phyloP scores from a whole-genome alignment of 306 rosid species.

The Pyrus betulifolia region DNA sequence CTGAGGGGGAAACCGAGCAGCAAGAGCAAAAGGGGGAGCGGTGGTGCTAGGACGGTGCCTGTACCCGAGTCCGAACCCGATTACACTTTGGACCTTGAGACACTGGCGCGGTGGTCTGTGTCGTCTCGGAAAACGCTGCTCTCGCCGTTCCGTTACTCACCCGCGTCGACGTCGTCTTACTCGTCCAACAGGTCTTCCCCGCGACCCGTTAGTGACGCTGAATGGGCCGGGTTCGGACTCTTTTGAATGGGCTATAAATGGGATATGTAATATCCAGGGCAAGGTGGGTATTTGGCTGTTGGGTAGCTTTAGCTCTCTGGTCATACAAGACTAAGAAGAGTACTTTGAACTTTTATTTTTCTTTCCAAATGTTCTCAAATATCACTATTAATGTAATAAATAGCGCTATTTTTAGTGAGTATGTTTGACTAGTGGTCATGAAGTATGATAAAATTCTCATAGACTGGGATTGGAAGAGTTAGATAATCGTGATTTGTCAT shows the following conservation, averaged over 20 bases:
- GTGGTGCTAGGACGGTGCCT: background rate
- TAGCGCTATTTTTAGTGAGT: too few species aligned
- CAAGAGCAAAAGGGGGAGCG: conserved; percentile 12
- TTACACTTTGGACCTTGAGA: conserved; percentile 41
- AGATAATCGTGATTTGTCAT: too few species aligned
- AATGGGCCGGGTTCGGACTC: conserved; percentile 86
- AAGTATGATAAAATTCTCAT: too few species aligned
- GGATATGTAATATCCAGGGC: background rate
- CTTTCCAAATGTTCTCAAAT: too few species aligned
- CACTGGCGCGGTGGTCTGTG: conserved; percentile 50
- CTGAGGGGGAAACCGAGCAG: conserved; percentile 20
- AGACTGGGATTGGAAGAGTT: too few species aligned
- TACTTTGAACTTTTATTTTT: background rate
- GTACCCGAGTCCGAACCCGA: conserved; percentile 16
- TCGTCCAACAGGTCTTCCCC: conserved; percentile 56
- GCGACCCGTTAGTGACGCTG: conserved; percentile 43
- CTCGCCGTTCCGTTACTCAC: conserved; percentile 48
- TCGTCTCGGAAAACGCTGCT: conserved; percentile 43
- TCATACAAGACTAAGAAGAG: background rate
- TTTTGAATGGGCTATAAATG: conserved; percentile 27
- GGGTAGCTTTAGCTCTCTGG: background rate
- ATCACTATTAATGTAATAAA: too few species aligned
- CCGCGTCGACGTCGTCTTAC: conserved; percentile 27
- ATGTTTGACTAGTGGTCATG: too few species aligned
- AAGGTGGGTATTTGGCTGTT: background rate